Conservation (phyloP, 371 early-diverging fungal genomes). For the Haplosporangium sp. region DNA sequence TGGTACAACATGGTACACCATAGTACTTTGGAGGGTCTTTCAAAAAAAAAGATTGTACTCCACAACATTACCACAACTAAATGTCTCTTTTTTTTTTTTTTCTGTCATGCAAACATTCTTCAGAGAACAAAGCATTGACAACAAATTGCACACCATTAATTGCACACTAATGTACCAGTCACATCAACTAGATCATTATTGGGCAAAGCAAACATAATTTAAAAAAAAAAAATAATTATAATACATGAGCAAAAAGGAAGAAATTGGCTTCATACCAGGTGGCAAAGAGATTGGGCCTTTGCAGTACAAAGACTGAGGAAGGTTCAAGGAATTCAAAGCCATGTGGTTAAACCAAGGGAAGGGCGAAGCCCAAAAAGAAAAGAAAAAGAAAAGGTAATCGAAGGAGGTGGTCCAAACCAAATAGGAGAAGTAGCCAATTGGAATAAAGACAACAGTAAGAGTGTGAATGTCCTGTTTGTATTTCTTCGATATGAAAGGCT, state of each 20-base stretch:
- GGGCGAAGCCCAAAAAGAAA: constrained; percentile 13
- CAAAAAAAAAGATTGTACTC: no score
- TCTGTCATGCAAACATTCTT: no score
- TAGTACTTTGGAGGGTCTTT: background rate
- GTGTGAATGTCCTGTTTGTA: background rate
- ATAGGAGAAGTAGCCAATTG: background rate
- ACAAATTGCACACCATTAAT: no score
- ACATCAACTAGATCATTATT: background rate
- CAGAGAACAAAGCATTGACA: no score
- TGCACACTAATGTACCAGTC: background rate
- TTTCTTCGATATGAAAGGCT: background rate
- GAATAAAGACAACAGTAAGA: background rate
- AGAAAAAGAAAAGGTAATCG: background rate
- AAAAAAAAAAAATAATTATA: background rate
- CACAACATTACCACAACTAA: no score
- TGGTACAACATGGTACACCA: no score
- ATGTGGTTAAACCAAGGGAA: constrained; percentile 1
- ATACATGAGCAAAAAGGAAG: background rate
- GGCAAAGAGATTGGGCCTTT: constrained; percentile 14
- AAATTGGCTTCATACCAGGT: constrained; percentile 19
- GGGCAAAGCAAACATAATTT: background rate
- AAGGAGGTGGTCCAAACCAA: background rate
- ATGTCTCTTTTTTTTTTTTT: no score
- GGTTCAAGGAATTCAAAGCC: constrained; percentile 9
- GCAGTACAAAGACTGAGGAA: background rate